phyloP scores from a whole-genome alignment of 768 basidiomycete genomes.

The Grammothele lineata region DNA sequence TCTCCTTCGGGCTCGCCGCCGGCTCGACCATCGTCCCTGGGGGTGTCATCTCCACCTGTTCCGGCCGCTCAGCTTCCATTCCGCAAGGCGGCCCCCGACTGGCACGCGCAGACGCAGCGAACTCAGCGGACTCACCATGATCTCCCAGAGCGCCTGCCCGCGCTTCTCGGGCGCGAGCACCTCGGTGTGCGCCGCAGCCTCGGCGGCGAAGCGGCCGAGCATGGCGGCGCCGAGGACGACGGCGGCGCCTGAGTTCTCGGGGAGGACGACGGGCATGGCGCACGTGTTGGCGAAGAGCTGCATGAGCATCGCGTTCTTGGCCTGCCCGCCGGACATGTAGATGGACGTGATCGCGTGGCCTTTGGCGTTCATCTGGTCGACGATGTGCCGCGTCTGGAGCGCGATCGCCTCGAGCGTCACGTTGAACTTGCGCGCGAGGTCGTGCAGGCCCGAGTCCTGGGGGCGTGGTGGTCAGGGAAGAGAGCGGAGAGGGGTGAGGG shows the following conservation, averaged over 20 bases:
- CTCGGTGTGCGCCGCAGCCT: constrained; percentile 33
- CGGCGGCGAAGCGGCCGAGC: constrained; percentile 83
- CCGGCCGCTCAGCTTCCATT: too few relatives aligned
- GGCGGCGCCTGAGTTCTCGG: constrained; percentile 68
- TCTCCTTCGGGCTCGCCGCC: constrained; percentile 55
- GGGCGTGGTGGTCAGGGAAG: neutral
- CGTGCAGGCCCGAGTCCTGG: constrained; percentile 66
- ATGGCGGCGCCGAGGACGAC: constrained; percentile 94
- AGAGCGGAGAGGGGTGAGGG: neutral
- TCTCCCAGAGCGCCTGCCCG: constrained; percentile 76
- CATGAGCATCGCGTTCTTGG: constrained; percentile 87
- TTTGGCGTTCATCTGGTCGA: constrained; percentile 82
- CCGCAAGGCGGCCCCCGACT: too few relatives aligned
- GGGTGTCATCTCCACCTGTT: constrained; percentile 88
- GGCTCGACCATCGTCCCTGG: constrained; percentile 70
- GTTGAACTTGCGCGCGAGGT: constrained; percentile 88
- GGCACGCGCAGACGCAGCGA: too few relatives aligned
- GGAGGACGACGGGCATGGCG: constrained; percentile 76
- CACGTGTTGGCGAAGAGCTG: constrained; percentile 85
- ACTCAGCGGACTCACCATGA: constrained; percentile 61
- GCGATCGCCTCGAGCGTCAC: constrained; percentile 91
- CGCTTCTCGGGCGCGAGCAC: constrained; percentile 41
- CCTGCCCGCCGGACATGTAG: constrained; percentile 93
- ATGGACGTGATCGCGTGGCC: constrained; percentile 82
- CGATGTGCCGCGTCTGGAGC: constrained; percentile 90